Percentiles rank a stretch among this genome's conserved stretches.
Conservation (phyloP, 441 rosid genomes). For the Hura crepitans region DNA sequence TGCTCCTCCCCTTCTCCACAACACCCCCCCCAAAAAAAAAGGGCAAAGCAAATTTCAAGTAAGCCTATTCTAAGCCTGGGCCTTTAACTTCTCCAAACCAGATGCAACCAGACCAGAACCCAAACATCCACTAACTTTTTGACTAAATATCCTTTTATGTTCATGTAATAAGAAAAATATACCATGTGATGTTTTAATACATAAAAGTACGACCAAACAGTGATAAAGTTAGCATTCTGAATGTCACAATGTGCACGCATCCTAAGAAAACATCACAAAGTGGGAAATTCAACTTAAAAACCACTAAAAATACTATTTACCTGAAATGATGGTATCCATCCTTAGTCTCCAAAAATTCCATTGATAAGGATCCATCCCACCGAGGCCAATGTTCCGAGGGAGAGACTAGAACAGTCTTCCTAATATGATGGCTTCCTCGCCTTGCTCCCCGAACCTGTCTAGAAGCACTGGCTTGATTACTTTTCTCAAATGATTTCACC, state of each 20-base stretch:
- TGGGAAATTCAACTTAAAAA: neutral
- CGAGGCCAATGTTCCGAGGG: conserved; percentile 85
- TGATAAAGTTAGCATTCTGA: no score
- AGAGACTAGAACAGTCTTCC: conserved; percentile 61
- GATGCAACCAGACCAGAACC: neutral
- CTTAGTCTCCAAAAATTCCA: conserved; percentile 77
- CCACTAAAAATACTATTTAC: conserved; percentile 29
- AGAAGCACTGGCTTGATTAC: conserved; percentile 50
- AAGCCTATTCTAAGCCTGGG: neutral
- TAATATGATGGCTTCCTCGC: conserved; percentile 61
- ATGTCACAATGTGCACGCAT: no score
- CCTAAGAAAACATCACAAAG: neutral
- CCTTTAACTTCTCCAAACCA: neutral
- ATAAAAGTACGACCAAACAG: no score
- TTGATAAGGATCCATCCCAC: conserved; percentile 83
- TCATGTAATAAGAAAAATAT: no score
- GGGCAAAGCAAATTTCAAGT: neutral
- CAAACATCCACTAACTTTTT: neutral
- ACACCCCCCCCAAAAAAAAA: no score
- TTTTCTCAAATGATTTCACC: conserved; percentile 70
- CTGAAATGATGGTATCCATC: conserved; percentile 66
- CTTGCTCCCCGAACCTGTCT: conserved; percentile 69
- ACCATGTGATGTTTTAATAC: no score
- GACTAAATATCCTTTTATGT: conserved; percentile 34
- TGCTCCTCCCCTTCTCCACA: no score